A percentile compares a stretch with the other conserved stretches of the same genome.
phyloP scores from a whole-genome alignment of 192 early-diverging fungal genomes.

The Gaertneriomyces semiglobifer region DNA sequence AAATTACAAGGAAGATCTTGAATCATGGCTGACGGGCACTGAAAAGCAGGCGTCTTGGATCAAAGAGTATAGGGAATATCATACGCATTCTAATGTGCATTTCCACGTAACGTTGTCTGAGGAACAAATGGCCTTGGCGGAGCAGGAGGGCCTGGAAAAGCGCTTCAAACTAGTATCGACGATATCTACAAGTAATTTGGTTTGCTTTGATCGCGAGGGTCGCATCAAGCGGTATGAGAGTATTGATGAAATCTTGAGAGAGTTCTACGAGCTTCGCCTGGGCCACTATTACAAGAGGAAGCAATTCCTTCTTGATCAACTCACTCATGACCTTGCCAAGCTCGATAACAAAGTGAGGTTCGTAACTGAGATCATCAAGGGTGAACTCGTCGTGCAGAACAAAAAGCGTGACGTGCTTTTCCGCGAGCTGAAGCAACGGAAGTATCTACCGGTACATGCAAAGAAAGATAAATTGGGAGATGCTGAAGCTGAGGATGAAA shows the following conservation, averaged over 20 bases:
- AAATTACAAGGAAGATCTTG: constrained; percentile 79
- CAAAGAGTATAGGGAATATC: constrained; percentile 71
- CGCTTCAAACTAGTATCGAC: constrained; percentile 70
- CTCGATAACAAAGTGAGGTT: constrained; percentile 85
- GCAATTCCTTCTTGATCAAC: constrained; percentile 44
- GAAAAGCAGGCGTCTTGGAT: constrained; percentile 70
- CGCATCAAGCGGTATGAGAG: constrained; percentile 75
- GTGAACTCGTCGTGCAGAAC: constrained; percentile 77
- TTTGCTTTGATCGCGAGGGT: constrained; percentile 87
- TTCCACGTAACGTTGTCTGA: constrained; percentile 63
- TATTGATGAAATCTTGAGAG: constrained; percentile 75
- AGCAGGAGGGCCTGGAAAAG: constrained; percentile 76
- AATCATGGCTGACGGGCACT: constrained; percentile 64
- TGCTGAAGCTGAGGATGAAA: constrained; percentile 31
- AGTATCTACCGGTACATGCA: constrained; percentile 63
- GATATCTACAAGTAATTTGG: constrained; percentile 85
- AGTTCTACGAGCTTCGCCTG: constrained; percentile 84
- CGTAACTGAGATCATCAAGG: constrained; percentile 83
- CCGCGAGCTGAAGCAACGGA: constrained; percentile 63
- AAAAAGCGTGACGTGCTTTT: constrained; percentile 77
- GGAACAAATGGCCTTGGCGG: constrained; percentile 68
- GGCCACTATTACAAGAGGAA: constrained; percentile 87
- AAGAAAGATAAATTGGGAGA: constrained; percentile 31
- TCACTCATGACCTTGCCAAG: constrained; percentile 26
- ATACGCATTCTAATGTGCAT: constrained; percentile 62